Conservation (phyloP, 108 stramenopile genomes). For the Nitzschia palea region DNA sequence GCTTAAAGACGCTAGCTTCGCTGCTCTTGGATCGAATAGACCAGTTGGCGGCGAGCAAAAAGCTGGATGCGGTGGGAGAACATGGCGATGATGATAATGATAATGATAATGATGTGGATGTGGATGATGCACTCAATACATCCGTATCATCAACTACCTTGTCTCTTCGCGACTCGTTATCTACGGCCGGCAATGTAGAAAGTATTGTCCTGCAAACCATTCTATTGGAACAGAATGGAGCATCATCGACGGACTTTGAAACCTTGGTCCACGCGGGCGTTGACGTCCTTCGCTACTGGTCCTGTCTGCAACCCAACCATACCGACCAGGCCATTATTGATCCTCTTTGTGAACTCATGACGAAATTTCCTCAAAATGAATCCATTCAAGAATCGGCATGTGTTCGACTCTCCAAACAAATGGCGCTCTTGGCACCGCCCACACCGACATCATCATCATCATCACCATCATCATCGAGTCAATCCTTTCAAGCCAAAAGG, state of each 20-base stretch:
- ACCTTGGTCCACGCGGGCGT: not conserved
- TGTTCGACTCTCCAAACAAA: not conserved
- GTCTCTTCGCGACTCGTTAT: too few species aligned
- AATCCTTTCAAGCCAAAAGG: too few species aligned
- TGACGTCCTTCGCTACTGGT: not conserved
- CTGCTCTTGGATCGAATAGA: too few species aligned
- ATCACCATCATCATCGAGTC: too few species aligned
- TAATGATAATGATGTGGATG: too few species aligned
- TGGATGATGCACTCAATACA: not conserved
- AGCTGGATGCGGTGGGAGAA: too few species aligned
- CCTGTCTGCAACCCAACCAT: not conserved
- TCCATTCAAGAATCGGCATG: not conserved
- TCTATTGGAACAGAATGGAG: not conserved
- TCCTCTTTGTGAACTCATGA: not conserved
- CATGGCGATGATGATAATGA: too few species aligned
- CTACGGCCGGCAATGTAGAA: not conserved
- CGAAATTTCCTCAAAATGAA: conserved; percentile 6
- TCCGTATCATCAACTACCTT: not conserved
- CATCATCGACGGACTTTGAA: not conserved
- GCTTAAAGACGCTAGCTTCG: not conserved
- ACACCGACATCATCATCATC: not conserved
- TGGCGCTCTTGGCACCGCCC: not conserved
- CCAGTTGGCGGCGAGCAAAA: too few species aligned
- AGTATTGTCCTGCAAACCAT: not conserved
- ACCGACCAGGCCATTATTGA: not conserved